Conservation (phyloP, 2,329 filamentous ascomycete species). For the Diaporthe nobilis region DNA sequence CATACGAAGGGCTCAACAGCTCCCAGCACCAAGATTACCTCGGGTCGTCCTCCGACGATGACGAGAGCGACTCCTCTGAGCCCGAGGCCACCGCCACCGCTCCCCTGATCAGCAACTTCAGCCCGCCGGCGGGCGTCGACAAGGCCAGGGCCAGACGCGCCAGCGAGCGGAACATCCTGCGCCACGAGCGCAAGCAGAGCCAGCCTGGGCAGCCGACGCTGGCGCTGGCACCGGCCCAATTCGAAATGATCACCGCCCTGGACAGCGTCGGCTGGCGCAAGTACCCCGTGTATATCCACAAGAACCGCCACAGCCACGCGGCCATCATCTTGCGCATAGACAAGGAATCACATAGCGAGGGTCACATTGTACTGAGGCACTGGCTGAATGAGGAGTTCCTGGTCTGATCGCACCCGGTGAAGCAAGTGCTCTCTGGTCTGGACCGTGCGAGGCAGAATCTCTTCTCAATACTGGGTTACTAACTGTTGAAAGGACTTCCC, state of each 20-base stretch:
- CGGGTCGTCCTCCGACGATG: slow-evolving; percentile 56
- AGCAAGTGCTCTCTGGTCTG: background rate
- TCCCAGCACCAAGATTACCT: slow-evolving; percentile 81
- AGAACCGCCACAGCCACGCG: slow-evolving; percentile 85
- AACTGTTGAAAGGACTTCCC: background rate
- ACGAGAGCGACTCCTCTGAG: slow-evolving; percentile 33
- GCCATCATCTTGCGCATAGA: slow-evolving; percentile 87
- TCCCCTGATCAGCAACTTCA: slow-evolving; percentile 24
- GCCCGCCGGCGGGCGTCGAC: slow-evolving; percentile 23
- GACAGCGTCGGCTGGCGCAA: slow-evolving; percentile 77
- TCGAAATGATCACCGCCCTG: slow-evolving; percentile 85
- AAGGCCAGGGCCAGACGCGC: slow-evolving; percentile 47
- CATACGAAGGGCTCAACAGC: slow-evolving; percentile 80
- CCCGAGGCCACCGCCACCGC: slow-evolving; percentile 29
- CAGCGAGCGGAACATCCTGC: slow-evolving; percentile 55
- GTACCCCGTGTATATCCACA: slow-evolving; percentile 81
- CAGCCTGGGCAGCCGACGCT: slow-evolving; percentile 74
- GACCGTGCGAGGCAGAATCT: background rate
- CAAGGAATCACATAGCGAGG: slow-evolving; percentile 79
- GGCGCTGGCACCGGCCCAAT: slow-evolving; percentile 84
- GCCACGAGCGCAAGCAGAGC: slow-evolving; percentile 56
- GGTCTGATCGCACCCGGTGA: slow-evolving; percentile 55
- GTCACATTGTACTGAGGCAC: slow-evolving; percentile 82
- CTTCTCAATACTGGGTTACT: background rate
- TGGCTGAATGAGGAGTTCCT: slow-evolving; percentile 85